Conservation (phyloP, 805 yeast genomes). For the Sungouiozyma intestinalis region DNA sequence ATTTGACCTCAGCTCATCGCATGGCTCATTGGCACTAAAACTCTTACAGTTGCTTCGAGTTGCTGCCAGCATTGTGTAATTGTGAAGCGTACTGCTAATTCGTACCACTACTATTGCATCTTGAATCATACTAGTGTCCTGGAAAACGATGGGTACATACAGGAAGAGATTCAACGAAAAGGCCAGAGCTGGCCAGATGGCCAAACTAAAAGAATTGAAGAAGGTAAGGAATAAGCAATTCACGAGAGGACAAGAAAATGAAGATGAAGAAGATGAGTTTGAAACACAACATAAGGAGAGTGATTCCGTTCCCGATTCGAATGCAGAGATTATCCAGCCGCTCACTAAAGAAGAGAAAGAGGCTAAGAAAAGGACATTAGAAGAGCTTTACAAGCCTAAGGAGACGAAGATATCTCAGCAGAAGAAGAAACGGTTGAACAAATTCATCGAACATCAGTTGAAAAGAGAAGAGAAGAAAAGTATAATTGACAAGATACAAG, state of each 20-base stretch:
- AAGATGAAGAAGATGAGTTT: no score
- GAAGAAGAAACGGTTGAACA: slow-evolving; percentile 74
- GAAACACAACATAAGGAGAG: no score
- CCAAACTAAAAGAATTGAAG: slow-evolving; percentile 63
- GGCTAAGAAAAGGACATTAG: slow-evolving; percentile 54
- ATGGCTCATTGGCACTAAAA: neutral
- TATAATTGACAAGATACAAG: slow-evolving; percentile 60
- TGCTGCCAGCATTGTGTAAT: no score
- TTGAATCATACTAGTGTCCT: no score
- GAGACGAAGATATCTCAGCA: slow-evolving; percentile 62
- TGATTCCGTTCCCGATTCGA: slow-evolving; percentile 34
- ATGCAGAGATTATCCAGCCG: slow-evolving; percentile 53
- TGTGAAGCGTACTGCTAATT: no score
- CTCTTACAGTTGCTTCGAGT: no score
- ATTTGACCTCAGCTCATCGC: neutral
- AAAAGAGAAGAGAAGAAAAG: slow-evolving; percentile 80
- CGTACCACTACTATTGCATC: no score
- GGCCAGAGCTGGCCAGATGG: slow-evolving; percentile 76
- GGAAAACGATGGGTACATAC: slow-evolving; percentile 59
- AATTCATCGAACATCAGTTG: slow-evolving; percentile 84
- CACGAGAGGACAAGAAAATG: slow-evolving; percentile 37
- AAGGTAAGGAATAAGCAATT: slow-evolving; percentile 62
- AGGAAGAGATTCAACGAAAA: slow-evolving; percentile 73
- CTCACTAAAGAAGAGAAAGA: slow-evolving; percentile 52
- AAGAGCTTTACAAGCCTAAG: slow-evolving; percentile 46